Evolutionary conservation across 345 rosid species (phyloP).

Genomic region (Gossypium sturtianum): DNA sequence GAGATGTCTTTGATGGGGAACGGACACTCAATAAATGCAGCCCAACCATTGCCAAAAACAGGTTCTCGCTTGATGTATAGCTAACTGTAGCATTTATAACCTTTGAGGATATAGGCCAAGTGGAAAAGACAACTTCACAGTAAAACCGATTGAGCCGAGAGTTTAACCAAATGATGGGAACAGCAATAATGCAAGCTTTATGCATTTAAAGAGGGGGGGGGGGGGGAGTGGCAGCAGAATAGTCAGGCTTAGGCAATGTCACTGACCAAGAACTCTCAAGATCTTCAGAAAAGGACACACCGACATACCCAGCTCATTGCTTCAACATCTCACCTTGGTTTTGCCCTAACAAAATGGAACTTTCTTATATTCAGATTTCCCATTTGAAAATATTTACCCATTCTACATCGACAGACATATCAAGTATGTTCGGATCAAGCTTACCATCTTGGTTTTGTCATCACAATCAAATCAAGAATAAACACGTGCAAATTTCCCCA

Average conservation of each 20-base stretch:
- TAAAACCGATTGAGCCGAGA: background rate
- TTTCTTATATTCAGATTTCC: conserved; percentile 4
- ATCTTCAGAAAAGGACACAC: background rate
- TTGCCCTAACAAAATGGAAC: conserved; percentile 30
- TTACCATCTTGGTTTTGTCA: background rate
- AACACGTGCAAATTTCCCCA: background rate
- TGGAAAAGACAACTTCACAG: background rate
- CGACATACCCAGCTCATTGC: conserved; percentile 26
- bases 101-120: background rate
- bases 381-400: background rate
- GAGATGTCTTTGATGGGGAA: background rate
- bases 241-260: conserved; percentile 1
- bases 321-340: conserved; percentile 23
- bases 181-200: background rate
- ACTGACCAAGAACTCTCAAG: background rate
- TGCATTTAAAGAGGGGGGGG: background rate
- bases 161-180: background rate
- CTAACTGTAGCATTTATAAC: background rate
- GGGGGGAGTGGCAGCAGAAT: background rate
- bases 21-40: background rate
- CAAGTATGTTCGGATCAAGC: background rate
- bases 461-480: background rate
- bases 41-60: background rate
- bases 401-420: background rate
- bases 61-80: background rate